Evolutionary conservation across 2,329 filamentous ascomycete genomes (phyloP).

Genomic region (Fusarium sp.): DNA sequence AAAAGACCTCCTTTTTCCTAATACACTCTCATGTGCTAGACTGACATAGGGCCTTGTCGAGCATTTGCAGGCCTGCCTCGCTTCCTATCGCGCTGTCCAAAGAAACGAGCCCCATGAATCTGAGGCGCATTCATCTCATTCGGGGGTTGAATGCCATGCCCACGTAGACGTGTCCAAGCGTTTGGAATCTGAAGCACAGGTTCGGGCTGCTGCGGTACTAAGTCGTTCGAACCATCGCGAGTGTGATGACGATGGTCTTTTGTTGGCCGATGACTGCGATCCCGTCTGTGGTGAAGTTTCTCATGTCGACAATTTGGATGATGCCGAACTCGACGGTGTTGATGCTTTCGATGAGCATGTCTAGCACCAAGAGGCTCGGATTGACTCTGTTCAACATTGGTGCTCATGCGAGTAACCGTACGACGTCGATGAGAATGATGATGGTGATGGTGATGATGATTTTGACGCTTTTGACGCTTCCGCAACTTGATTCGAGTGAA

Average conservation of each 20-base stretch:
- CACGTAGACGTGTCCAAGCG: not conserved
- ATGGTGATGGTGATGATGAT: not conserved
- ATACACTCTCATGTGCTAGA: not conserved
- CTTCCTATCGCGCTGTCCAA: not conserved
- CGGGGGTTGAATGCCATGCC: not conserved
- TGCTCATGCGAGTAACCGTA: not conserved
- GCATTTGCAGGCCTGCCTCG: not conserved
- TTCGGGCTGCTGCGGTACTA: conserved; percentile 13
- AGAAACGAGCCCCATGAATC: conserved; percentile 12
- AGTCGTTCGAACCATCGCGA: not conserved
- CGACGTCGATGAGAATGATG: conserved; percentile 1
- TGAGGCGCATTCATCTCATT: conserved; percentile 46
- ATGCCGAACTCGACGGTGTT: not conserved
- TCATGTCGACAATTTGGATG: conserved; percentile 12
- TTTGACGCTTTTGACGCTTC: not conserved
- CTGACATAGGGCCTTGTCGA: not conserved
- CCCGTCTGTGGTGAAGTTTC: conserved; percentile 9
- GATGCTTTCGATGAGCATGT: not conserved
- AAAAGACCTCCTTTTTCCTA: not conserved
- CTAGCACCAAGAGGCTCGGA: not conserved
- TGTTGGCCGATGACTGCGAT: not conserved
- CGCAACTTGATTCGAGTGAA: not conserved
- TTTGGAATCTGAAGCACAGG: not conserved
- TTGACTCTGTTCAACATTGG: not conserved
- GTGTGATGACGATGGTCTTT: not conserved